These are phyloP conservation scores for Backusella tuberculispora DNA, from an alignment of 192 early-diverging fungal species.

Conservation along the genomic window DNA sequence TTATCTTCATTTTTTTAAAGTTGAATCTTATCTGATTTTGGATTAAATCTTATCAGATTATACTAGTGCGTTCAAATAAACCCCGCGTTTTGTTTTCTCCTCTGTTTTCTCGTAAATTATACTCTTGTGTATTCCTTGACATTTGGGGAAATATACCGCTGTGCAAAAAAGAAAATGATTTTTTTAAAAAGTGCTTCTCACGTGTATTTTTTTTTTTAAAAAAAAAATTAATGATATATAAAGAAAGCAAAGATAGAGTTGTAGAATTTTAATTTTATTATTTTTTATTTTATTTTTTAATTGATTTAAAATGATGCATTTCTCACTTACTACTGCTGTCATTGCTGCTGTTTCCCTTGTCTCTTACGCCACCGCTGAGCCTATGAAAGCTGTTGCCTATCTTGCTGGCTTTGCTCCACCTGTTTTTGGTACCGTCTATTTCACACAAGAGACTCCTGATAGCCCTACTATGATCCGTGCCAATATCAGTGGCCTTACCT, in stretches of 20 bases:
- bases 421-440: constrained; percentile 71
- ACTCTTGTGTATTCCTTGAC: too few species aligned
- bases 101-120: too few species aligned
- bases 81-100: not conserved
- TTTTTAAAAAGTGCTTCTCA: too few species aligned
- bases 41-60: constrained; percentile 9
- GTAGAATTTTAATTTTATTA: too few species aligned
- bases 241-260: too few species aligned
- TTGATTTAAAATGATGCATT: not conserved
- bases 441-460: constrained; percentile 67
- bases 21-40: constrained; percentile 11
- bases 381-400: constrained; percentile 74
- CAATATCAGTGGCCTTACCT: constrained; percentile 59
- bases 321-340: not conserved
- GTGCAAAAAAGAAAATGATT: too few species aligned
- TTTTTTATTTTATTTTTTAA: not conserved
- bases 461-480: constrained; percentile 60
- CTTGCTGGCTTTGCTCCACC: constrained; percentile 58
- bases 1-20: not conserved
- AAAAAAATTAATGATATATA: too few species aligned
- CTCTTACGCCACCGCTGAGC: not conserved
- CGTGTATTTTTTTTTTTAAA: too few species aligned
- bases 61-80: not conserved
- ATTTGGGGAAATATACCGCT: too few species aligned
- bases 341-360: not conserved